Evolutionary conservation across 73 alveolate species (phyloP), one percentile per base, ranked within the genome.

Genomic region (Diophrys sp.): DNA sequence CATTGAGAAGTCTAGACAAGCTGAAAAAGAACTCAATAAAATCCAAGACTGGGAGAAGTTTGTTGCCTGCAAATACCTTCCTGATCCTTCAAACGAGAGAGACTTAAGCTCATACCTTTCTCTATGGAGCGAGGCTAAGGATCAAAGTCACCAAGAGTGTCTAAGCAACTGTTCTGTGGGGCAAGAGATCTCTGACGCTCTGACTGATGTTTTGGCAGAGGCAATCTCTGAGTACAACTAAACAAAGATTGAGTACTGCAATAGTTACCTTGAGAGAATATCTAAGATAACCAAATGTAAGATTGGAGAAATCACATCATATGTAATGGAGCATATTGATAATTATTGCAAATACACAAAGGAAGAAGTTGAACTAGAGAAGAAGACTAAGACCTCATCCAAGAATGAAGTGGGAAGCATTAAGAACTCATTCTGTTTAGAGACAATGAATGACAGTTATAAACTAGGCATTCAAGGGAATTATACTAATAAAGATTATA

Each of bases 101-200:
- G 86, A 91, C 71, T 67, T 91, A 29, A 84, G 94, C 32, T 87
- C 97, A 25, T 81, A 78, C 72, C 91, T 91, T 5, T 88, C 95
- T 0, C 72, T 84, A 69, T 71, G 87, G 85, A 80, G 69, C 29
- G 97, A 91, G 73, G 26, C 75, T 27, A 80, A 73, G 72, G 87
- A 73, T 67, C 55, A 73, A 25, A 53, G 31, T 31, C 69, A 84
- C 23, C 54, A 29, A 1, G 91, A 84, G 54, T 57, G 81, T 25
- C 1, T 74, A 5, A 32, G 24, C 5, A 74, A 54, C 30, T 74
- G 72, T 31, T 5, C n/a, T 1, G 14, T 14, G 14, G 72, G 71
- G 1, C 56, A 74, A 23, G 23, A 1, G 14, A 54, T 74, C 30
- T 11, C 14, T 11, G 11, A 34, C 56, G 14, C 23, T 2, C 1